These are phyloP conservation scores for Rhodotorula sphaerocarpa DNA, from an alignment of 768 basidiomycete genomes.

Conservation along the genomic window DNA sequence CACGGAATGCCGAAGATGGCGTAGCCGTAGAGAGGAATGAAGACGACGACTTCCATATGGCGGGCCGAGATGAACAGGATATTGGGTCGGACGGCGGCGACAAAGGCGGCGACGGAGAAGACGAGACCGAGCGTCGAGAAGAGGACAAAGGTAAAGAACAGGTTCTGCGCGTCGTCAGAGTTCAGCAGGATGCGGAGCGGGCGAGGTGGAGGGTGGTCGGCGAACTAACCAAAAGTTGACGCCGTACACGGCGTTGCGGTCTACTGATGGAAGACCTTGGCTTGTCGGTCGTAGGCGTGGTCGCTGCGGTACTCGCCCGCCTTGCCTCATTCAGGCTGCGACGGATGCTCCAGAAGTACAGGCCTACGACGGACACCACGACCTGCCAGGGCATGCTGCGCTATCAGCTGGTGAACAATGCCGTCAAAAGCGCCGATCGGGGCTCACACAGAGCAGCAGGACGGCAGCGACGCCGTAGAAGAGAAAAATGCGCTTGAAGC, in stretches of 20 bases:
- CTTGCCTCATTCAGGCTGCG: no score
- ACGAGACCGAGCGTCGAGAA: conserved; percentile 13
- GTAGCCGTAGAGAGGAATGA: conserved; percentile 14
- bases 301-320: no score
- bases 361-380: background rate
- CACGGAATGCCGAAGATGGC: background rate
- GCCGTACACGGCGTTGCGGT: background rate
- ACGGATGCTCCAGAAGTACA: conserved; percentile 3
- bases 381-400: background rate
- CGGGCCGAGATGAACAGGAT: background rate
- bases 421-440: no score
- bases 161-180: background rate
- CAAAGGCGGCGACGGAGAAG: conserved; percentile 3
- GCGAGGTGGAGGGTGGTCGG: background rate
- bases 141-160: background rate
- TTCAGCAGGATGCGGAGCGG: background rate
- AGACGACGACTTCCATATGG: background rate
- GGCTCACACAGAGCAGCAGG: background rate
- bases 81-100: background rate
- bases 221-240: background rate
- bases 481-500: conserved; percentile 5
- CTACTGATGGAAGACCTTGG: no score
- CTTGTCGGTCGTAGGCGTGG: no score
- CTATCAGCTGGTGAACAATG: no score
- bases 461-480: conserved; percentile 7